Evolutionary conservation across 1,284 basidiomycete genomes (phyloP).

Genomic region (Gymnopus androsaceus): DNA sequence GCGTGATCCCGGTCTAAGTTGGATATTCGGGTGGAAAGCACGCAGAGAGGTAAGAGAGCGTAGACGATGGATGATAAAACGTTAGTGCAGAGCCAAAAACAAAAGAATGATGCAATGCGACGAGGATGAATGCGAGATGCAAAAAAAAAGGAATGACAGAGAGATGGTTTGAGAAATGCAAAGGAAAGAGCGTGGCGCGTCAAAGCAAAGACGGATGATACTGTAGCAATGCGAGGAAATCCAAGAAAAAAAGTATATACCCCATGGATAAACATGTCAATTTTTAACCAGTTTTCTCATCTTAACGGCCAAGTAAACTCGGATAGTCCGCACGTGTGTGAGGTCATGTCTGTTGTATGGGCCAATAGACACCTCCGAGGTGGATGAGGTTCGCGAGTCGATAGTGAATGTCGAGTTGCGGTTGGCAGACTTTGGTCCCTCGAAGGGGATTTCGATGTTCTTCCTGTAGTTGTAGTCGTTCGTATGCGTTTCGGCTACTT

Average conservation of each 20-base stretch:
- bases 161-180: too few species aligned
- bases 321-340: constrained; percentile 12
- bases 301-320: constrained; percentile 10
- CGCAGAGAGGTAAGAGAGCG: constrained; percentile 1
- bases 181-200: too few species aligned
- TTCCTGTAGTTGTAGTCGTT: not conserved
- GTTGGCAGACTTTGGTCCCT: not conserved
- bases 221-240: not conserved
- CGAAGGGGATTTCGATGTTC: constrained; percentile 15
- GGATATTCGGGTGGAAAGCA: not conserved
- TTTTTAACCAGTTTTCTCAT: constrained; percentile 4
- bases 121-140: not conserved
- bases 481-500: constrained; percentile 29
- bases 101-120: not conserved
- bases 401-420: not conserved
- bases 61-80: not conserved
- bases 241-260: not conserved
- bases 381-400: not conserved
- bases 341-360: constrained; percentile 4
- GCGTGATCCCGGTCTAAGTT: not conserved
- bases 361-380: constrained; percentile 6
- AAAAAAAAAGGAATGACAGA: not conserved
- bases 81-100: not conserved
- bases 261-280: not conserved
- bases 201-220: too few species aligned